Base-by-base conservation (phyloP, 2,329 filamentous ascomycete species). In the Cytospora paraplurivora region DNA sequence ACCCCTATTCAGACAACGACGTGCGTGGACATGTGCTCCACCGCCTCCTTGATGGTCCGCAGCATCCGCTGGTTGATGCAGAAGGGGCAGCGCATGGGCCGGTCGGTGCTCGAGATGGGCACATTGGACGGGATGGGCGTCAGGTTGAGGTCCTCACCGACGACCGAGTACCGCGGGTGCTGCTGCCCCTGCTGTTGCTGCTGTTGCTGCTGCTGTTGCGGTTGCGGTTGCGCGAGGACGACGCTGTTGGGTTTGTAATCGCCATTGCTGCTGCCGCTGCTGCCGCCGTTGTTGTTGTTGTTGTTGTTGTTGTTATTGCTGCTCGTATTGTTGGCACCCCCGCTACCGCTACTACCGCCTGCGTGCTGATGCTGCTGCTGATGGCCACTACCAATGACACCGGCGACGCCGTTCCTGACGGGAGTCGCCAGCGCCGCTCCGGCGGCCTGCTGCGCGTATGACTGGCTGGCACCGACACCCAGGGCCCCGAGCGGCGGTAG, bases 1-100 rank as follows among this genome's bases (percentile, higher is more conserved):
- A n/a, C n/a, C n/a, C n/a, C n/a, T n/a, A n/a, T n/a, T 71, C 72
- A 83, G 19, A 87, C 82, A 15, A 86, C 80, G 5, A 87, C 85
- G 65, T 87, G 85, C 2, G 83, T 86, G 12, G 84, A 84, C 78
- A 87, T 77, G 69, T 87, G 85, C 71, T 87, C 85, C 3, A 87
- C 84, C 5, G 85, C 83, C 71, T 87, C 85, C 72, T 85, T 86
- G 53, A 87, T 84, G 1, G 79, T 83, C 19, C 84, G 77, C 58
- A 87, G 76, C 83, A 87, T 85, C 7, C 85, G 78, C 68, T 85
- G 82, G 67, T 87, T 87, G 41, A 87, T 79, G 66, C 85, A 87
- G 67, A 85, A 87, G 1, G 85, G 85, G 67, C 85, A 87, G 19
- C 84, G 78, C 34, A 85, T 71, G 1, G 84, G 82, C 21, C 78